Evolutionary conservation across 371 early-diverging fungal genomes (phyloP).

Genomic region (Smittium culicis): DNA sequence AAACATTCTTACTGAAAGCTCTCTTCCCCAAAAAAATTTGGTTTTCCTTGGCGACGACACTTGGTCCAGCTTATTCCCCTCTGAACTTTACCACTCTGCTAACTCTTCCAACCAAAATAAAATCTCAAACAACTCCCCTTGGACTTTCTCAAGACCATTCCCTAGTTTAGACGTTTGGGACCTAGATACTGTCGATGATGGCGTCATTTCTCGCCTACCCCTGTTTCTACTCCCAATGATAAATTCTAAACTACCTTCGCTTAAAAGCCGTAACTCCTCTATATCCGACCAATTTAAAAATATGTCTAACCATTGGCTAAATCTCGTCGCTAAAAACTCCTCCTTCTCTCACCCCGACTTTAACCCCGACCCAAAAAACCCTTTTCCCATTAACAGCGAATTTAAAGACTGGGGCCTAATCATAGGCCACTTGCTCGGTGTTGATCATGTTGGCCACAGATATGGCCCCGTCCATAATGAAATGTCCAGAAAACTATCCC

Average conservation of each 20-base stretch:
- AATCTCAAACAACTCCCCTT: conserved; percentile 4
- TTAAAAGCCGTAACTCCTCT: conserved; percentile 4
- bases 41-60: conserved; percentile 54
- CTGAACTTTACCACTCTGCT: conserved; percentile 6
- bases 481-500: conserved; percentile 64
- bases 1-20: background rate
- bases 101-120: background rate
- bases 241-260: too few species aligned
- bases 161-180: conserved; percentile 86
- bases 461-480: conserved; percentile 76
- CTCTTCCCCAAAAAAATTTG: conserved; percentile 10
- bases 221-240: conserved; percentile 23
- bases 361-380: background rate
- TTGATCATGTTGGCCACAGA: conserved; percentile 93
- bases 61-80: conserved; percentile 44
- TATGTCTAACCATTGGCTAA: conserved; percentile 16
- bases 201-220: conserved; percentile 50
- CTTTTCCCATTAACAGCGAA: background rate
- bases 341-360: background rate
- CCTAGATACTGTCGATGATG: conserved; percentile 84
- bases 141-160: conserved; percentile 40
- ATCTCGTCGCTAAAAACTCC: conserved; percentile 19
- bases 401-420: conserved; percentile 48
- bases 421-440: conserved; percentile 86
- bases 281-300: background rate